phyloP scores from a whole-genome alignment of 2,329 filamentous ascomycete genomes.

The Phyllosticta capitalensis region DNA sequence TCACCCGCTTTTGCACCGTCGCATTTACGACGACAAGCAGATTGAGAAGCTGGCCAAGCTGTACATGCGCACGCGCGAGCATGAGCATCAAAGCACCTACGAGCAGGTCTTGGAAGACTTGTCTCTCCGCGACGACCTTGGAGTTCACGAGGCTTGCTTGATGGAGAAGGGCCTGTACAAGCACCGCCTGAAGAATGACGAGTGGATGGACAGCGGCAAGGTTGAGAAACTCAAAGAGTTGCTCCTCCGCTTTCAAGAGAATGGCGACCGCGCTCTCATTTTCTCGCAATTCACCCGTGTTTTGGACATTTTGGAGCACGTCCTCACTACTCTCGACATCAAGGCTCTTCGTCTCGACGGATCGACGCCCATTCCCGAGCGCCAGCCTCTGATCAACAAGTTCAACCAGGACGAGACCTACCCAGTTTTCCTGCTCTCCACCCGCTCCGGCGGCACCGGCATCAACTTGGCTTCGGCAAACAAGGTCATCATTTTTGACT shows the following conservation, averaged over 20 bases:
- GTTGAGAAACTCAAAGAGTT: conserved; percentile 71
- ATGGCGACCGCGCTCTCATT: conserved; percentile 78
- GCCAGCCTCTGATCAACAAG: conserved; percentile 79
- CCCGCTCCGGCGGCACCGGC: conserved; percentile 89
- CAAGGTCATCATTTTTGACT: conserved; percentile 96
- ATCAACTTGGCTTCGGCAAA: conserved; percentile 94
- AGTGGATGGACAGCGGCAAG: conserved; percentile 73
- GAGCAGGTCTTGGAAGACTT: background rate
- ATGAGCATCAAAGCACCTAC: background rate
- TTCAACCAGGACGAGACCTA: conserved; percentile 71
- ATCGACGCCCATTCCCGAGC: conserved; percentile 67
- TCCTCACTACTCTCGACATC: conserved; percentile 63
- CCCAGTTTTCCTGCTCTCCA: conserved; percentile 85
- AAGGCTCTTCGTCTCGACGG: conserved; percentile 82
- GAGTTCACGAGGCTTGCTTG: conserved; percentile 34
- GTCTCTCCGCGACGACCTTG: background rate
- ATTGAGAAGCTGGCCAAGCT: conserved; percentile 70
- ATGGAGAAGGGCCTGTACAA: conserved; percentile 36
- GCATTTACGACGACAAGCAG: conserved; percentile 64
- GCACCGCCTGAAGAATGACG: conserved; percentile 49
- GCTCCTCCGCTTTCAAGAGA: conserved; percentile 60
- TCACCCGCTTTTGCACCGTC: conserved; percentile 79
- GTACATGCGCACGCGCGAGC: conserved; percentile 43
- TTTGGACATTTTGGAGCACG: conserved; percentile 79
- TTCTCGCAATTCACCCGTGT: conserved; percentile 92